Evolutionary conservation across 768 basidiomycete genomes (phyloP).

Genomic region (Macrolepiota albuminosa): DNA sequence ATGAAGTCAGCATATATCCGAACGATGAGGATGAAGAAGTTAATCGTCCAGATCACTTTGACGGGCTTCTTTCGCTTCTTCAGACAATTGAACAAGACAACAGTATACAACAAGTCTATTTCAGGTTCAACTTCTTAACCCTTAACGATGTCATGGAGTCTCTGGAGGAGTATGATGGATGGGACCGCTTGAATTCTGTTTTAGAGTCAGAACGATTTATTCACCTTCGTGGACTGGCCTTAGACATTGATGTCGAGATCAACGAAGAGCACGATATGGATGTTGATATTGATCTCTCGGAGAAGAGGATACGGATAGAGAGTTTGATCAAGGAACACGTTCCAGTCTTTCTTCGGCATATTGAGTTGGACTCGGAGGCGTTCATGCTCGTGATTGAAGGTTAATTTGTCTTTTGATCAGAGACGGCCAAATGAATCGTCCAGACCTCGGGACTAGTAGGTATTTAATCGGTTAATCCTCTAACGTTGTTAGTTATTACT

Average conservation of each 20-base stretch:
- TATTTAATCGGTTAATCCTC: background rate
- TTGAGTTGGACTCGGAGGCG: background rate
- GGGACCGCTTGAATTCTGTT: background rate
- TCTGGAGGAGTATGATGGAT: background rate
- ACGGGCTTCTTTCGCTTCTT: slow-evolving; percentile 8
- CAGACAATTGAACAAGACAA: background rate
- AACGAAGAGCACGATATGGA: background rate
- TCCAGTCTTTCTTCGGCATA: background rate
- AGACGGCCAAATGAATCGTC: background rate
- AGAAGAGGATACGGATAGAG: background rate
- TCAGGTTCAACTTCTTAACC: slow-evolving; percentile 1
- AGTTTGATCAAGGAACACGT: background rate
- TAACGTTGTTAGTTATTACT: background rate
- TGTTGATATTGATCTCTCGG: background rate
- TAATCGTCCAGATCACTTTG: background rate
- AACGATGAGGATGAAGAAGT: background rate
- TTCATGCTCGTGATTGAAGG: background rate
- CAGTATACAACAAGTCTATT: background rate
- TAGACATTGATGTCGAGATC: background rate
- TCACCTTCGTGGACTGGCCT: background rate
- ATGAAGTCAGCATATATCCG: slow-evolving; percentile 2
- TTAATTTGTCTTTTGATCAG: background rate
- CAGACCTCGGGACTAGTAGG: background rate
- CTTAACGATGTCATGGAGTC: background rate
- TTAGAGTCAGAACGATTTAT: background rate